Percentiles rank a stretch among this genome's conserved stretches.
Conservation (phyloP, 129 eudicot species). For the Saposhnikovia divaricata region DNA sequence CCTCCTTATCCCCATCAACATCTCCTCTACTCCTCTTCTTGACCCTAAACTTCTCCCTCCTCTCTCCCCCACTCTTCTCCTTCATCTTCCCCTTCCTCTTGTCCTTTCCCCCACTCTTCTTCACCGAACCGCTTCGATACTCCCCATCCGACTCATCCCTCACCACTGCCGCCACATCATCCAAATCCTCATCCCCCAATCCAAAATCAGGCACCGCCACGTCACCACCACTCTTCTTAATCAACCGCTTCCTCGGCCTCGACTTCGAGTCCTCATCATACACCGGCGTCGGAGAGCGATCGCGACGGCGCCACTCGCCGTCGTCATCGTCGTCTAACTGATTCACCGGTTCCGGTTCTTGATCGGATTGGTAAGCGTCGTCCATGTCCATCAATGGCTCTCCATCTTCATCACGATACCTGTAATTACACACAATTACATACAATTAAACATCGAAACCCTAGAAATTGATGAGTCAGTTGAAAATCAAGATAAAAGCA, state of each 20-base stretch:
- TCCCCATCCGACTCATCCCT: conserved; percentile 43
- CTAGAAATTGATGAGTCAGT: conserved; percentile 13
- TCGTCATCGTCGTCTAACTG: conserved; percentile 40
- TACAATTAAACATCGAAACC: conserved; percentile 9
- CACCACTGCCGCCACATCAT: conserved; percentile 28
- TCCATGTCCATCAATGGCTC: conserved; percentile 64
- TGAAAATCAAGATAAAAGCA: background rate
- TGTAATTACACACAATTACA: conserved; percentile 19
- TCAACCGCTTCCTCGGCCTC: conserved; percentile 58
- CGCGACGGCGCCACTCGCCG: conserved; percentile 23
- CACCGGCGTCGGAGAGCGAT: conserved; percentile 52
- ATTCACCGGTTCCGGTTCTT: conserved; percentile 25
- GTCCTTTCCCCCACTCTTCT: conserved; percentile 40
- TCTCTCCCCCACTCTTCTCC: conserved; percentile 18
- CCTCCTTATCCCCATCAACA: conserved; percentile 62
- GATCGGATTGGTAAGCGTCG: conserved; percentile 46
- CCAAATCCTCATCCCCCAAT: conserved; percentile 28
- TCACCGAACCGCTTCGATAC: conserved; percentile 11
- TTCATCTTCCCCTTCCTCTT: conserved; percentile 51
- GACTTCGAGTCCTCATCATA: conserved; percentile 44
- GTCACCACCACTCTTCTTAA: conserved; percentile 45
- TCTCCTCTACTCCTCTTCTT: conserved; percentile 40
- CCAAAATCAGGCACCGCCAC: conserved; percentile 22
- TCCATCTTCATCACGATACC: conserved; percentile 74
- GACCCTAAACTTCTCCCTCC: conserved; percentile 41